Conservation (phyloP, 2,329 filamentous ascomycete species). For the Alternaria sp. region DNA sequence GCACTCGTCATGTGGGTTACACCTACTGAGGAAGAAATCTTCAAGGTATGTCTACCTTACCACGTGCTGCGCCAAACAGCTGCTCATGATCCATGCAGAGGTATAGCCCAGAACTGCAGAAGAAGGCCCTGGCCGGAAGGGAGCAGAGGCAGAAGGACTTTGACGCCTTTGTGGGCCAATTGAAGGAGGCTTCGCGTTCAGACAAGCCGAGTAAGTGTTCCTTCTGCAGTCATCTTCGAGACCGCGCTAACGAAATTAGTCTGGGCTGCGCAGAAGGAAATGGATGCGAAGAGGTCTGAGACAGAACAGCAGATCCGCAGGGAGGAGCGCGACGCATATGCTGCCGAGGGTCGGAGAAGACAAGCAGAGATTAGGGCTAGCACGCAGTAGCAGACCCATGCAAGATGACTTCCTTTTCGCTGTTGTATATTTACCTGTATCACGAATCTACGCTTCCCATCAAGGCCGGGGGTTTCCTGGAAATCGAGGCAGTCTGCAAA, state of each 20-base stretch:
- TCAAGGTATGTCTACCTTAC: slow-evolving; percentile 58
- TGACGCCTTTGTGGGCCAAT: slow-evolving; percentile 79
- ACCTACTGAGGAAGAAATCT: slow-evolving; percentile 90
- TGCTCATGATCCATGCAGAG: slow-evolving; percentile 53
- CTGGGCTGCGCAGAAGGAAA: slow-evolving; percentile 45
- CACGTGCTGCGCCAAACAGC: slow-evolving; percentile 17
- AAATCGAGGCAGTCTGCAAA: background rate
- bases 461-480: background rate
- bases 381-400: slow-evolving; percentile 22
- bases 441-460: slow-evolving; percentile 21
- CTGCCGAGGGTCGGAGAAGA: slow-evolving; percentile 40
- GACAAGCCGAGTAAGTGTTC: slow-evolving; percentile 79
- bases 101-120: slow-evolving; percentile 95
- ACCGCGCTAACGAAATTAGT: slow-evolving; percentile 32
- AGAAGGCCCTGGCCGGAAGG: slow-evolving; percentile 80
- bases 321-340: slow-evolving; percentile 39
- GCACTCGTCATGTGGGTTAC: slow-evolving; percentile 79
- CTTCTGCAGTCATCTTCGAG: background rate
- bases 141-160: slow-evolving; percentile 82
- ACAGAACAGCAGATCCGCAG: slow-evolving; percentile 34
- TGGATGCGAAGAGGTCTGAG: slow-evolving; percentile 37
- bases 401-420: slow-evolving; percentile 2
- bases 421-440: slow-evolving; percentile 26
- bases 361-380: slow-evolving; percentile 45
- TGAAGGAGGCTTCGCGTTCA: slow-evolving; percentile 90